Conservation (phyloP, 2,329 filamentous ascomycete genomes). For the Botrytis sinoallii region DNA sequence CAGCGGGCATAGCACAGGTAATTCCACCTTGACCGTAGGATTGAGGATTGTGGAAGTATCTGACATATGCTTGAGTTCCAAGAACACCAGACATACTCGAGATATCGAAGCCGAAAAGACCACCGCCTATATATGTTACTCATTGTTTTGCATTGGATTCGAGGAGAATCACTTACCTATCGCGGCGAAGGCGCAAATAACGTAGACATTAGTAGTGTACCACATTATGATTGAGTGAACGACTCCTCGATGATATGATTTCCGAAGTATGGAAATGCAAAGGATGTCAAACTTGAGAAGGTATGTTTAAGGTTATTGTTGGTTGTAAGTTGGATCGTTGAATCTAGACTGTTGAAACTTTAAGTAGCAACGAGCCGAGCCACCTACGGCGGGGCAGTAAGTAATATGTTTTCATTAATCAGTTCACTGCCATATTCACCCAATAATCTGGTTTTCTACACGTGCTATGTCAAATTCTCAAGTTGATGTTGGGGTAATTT, state of each 20-base stretch:
- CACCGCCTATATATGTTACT: constrained; percentile 47
- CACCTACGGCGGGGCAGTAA: background rate
- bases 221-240: constrained; percentile 27
- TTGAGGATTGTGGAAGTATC: constrained; percentile 64
- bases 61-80: constrained; percentile 65
- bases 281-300: background rate
- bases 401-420: background rate
- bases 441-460: constrained; percentile 1
- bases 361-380: background rate
- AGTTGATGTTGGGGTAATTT: constrained; percentile 5
- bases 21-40: constrained; percentile 65
- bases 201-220: constrained; percentile 51
- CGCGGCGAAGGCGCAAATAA: constrained; percentile 60
- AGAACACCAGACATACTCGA: constrained; percentile 69
- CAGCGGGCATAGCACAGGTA: constrained; percentile 70
- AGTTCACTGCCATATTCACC: background rate
- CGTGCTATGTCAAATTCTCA: constrained; percentile 2
- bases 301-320: background rate
- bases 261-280: background rate
- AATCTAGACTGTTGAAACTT: background rate
- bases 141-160: background rate
- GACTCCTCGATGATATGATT: constrained; percentile 3
- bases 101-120: constrained; percentile 77
- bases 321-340: background rate
- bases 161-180: constrained; percentile 47